Evolutionary conservation across 495 filamentous ascomycete species (phyloP).

Genomic region (Penicillium riverlandense): DNA sequence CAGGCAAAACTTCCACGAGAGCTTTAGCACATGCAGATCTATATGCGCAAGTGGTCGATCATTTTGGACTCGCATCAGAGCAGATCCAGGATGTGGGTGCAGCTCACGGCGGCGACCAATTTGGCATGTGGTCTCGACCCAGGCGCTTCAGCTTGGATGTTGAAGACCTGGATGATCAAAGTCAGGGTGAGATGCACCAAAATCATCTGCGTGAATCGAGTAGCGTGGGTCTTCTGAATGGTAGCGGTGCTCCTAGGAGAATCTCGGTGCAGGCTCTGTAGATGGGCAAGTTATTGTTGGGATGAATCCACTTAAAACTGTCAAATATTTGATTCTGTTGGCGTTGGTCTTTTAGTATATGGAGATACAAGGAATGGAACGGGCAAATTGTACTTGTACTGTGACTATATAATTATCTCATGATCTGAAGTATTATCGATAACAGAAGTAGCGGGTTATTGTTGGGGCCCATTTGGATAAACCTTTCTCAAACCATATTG

Average conservation of each 20-base stretch:
- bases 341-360: no score
- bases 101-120: slow-evolving; percentile 18
- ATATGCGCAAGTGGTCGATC: slow-evolving; percentile 21
- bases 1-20: slow-evolving; percentile 10
- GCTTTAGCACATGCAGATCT: slow-evolving; percentile 19
- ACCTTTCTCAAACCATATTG: no score
- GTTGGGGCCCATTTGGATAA: no score
- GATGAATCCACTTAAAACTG: background rate
- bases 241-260: slow-evolving; percentile 18
- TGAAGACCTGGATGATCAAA: slow-evolving; percentile 23
- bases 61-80: slow-evolving; percentile 23
- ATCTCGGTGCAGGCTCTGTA: slow-evolving; percentile 22
- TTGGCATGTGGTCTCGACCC: slow-evolving; percentile 33
- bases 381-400: background rate
- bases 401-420: no score
- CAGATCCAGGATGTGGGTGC: slow-evolving; percentile 17
- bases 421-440: no score
- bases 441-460: no score
- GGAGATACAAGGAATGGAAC: background rate
- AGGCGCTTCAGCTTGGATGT: slow-evolving; percentile 36
- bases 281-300: background rate
- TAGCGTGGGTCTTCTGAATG: slow-evolving; percentile 23
- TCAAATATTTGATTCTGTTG: no score
- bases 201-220: slow-evolving; percentile 34
- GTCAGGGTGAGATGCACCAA: slow-evolving; percentile 17